Percentiles rank a stretch among this genome's conserved stretches.
Conservation (phyloP, 2,329 filamentous ascomycete species). For the Phoma sp. region DNA sequence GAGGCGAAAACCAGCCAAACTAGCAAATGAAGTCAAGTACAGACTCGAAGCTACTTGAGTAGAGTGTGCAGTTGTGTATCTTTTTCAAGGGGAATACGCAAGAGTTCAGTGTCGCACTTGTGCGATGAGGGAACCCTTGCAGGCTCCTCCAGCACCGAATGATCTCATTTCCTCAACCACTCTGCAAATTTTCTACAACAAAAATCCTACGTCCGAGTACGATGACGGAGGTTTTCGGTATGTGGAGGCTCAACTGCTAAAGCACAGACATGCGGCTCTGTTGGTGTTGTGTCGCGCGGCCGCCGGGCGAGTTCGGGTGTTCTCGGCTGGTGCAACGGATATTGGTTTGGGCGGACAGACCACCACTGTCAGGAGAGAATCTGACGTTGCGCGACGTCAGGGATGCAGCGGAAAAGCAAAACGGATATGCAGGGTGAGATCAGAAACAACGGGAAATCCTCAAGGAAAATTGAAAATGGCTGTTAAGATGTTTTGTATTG, state of each 20-base stretch:
- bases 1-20: too few relatives aligned
- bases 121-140: not conserved
- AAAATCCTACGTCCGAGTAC: not conserved
- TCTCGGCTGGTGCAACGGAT: slow-evolving; percentile 8
- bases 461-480: not conserved
- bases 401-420: not conserved
- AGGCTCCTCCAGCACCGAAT: not conserved
- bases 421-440: not conserved
- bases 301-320: slow-evolving; percentile 15
- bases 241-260: slow-evolving; percentile 5
- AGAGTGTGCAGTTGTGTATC: not conserved
- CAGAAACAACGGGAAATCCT: not conserved
- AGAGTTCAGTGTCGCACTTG: not conserved
- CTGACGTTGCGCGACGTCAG: slow-evolving; percentile 2
- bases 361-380: slow-evolving; percentile 9
- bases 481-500: not conserved
- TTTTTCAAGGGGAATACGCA: not conserved
- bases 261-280: slow-evolving; percentile 19
- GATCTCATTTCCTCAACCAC: not conserved
- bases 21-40: too few relatives aligned
- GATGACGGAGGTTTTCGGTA: slow-evolving; percentile 11
- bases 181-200: slow-evolving; percentile 1
- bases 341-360: slow-evolving; percentile 5
- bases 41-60: too few relatives aligned
- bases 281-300: slow-evolving; percentile 17